phyloP scores from a whole-genome alignment of 1,139 yeast genomes.

The Taphrina pruni region DNA sequence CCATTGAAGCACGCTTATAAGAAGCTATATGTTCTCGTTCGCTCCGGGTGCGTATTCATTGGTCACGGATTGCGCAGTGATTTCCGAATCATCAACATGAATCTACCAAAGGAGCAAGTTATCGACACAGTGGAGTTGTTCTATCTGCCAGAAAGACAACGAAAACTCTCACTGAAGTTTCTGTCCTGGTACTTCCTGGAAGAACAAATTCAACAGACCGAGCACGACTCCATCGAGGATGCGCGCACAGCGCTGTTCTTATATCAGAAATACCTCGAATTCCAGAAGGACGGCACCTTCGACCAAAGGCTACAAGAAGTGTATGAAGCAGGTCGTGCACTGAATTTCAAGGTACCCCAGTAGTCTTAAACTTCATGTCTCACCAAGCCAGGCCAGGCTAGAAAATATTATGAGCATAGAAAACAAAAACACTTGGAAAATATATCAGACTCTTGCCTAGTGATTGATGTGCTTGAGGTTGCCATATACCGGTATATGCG shows the following conservation, averaged over 20 bases:
- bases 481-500: too few species aligned
- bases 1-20: slow-evolving; percentile 81
- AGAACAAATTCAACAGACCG: slow-evolving; percentile 83
- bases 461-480: background rate
- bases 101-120: slow-evolving; percentile 79
- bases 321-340: slow-evolving; percentile 74
- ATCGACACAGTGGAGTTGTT: slow-evolving; percentile 86
- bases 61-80: slow-evolving; percentile 95
- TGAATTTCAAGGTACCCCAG: slow-evolving; percentile 65
- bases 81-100: slow-evolving; percentile 79
- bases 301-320: slow-evolving; percentile 67
- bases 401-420: too few species aligned
- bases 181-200: slow-evolving; percentile 79
- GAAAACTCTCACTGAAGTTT: slow-evolving; percentile 86
- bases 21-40: slow-evolving; percentile 83
- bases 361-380: background rate
- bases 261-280: slow-evolving; percentile 72
- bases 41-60: slow-evolving; percentile 87
- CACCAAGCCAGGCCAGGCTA: too few species aligned
- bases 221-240: slow-evolving; percentile 97
- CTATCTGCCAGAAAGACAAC: slow-evolving; percentile 68
- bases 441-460: background rate
- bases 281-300: slow-evolving; percentile 64
- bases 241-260: slow-evolving; percentile 83
- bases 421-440: slow-evolving; percentile 14